Evolutionary conservation across 2,329 filamentous ascomycete genomes (phyloP), one percentile per base, ranked within the genome.

Genomic region (Penicillium rolfsii): DNA sequence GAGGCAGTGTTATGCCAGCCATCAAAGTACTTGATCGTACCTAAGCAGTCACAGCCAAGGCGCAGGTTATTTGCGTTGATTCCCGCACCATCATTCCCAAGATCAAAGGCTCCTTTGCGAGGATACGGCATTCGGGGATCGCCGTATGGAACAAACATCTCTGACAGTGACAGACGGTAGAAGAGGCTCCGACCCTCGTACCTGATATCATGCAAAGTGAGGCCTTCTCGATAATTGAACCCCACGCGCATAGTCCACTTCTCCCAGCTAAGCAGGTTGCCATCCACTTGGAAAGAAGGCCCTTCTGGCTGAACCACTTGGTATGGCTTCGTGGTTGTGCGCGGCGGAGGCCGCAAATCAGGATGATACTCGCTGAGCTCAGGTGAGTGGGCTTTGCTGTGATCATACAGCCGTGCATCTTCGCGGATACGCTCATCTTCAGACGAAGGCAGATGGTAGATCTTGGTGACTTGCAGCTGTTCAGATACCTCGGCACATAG

Each of bases 401-500:
- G 73, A 56, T 83, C 80, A 58, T 80, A 84, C 11, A 72, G 73
- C 1, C 71, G 70, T 1, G 68, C 70, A 49, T 61, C 30, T 16
- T 71, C 66, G 65, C 79, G 77, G 50, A 80, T 77, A 16, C 76
- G 71, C 49, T 80, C 76, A 9, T 77, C 66, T 1, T 74, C 67
- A 1, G 77, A 74, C 0, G 80, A 74, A 16, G 81, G 80, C 8
- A 85, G 77, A 38, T 78, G 78, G 63, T 82, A 80, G 54, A 85
- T 77, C 58, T 82, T 80, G 59, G 79, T 80, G 3, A 85, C 81
- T 30, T 81, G 65, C 3, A 85, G 73, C 2, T 81, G 71, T 62
- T 83, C 79, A 7, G 82, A 82, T 52, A 83, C 78, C 66, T 85
- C 83, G 7, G 82, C 81, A 49, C 78, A 81, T 24, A 86, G 75